Evolutionary conservation across 2,329 filamentous ascomycete genomes (phyloP), one percentile per base, ranked within the genome.

Genomic region (Diplodia seriata): DNA sequence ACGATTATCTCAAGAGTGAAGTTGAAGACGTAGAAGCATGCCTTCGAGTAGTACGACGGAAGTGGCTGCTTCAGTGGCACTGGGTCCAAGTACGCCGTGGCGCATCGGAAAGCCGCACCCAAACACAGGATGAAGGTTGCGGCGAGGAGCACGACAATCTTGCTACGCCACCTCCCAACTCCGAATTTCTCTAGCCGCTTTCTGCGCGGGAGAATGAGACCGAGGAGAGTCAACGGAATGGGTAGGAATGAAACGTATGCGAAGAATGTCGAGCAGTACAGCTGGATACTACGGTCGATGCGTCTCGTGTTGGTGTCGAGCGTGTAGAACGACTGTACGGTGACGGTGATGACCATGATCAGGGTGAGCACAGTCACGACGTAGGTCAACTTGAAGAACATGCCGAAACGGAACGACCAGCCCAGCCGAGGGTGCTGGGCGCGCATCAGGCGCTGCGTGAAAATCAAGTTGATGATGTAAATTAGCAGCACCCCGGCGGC

Each of bases 11-110:
- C 93, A 47, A 94, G 83, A 18, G 81, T 82, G 75, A 91, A 96
- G 80, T 92, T 91, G 81, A 95, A 91, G 74, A 88, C 80, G 81
- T 95, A 97, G 81, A 93, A 97, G 73, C 86, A 87, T 1, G 88
- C 86, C 76, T 90, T 91, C 74, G 82, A 82, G 73, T 92, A 86
- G 76, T 89, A 94, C 85, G 89, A 91, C 5, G 89, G 89, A 1
- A 91, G 88, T 54, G 81, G 67, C 74, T 72, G 3, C 83, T 86
- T 33, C 84, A 85, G 29, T 5, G 78, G 75, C 0, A 79, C 74
- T 1, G 81, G 79, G 0, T 82, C 74, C 67, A 82, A 81, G 77
- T 85, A 92, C 33, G 75, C 80, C 0, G 85, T 86, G 18, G 85
- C 90, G 36, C 86, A 82, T 43, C 92, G 86, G 80, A 92, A 94